Evolutionary conservation across 1,139 yeast genomes (phyloP).

Genomic region (Yamadazyma diospyri): DNA sequence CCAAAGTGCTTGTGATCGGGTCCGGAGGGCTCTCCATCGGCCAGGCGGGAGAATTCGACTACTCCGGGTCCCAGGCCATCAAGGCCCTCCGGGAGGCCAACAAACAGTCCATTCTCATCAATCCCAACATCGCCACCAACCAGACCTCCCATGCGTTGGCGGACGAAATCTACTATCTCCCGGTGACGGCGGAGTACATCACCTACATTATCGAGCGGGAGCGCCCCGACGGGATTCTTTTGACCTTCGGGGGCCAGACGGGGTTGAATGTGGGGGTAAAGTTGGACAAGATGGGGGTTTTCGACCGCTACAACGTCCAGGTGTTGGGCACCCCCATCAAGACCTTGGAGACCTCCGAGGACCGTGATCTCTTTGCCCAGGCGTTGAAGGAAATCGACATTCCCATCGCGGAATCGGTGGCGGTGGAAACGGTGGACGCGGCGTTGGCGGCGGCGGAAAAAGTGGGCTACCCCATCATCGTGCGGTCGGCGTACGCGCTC

Average conservation of each 20-base stretch:
- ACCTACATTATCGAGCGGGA: conserved; percentile 93
- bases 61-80: conserved; percentile 96
- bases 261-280: conserved; percentile 95
- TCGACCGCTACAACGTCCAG: conserved; percentile 85
- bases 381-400: conserved; percentile 91
- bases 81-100: conserved; percentile 92
- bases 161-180: conserved; percentile 90
- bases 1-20: conserved; percentile 88
- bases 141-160: conserved; percentile 96
- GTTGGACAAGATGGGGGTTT: conserved; percentile 88
- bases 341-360: conserved; percentile 94
- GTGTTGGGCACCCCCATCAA: conserved; percentile 96
- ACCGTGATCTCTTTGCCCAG: conserved; percentile 91
- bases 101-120: conserved; percentile 80
- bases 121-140: conserved; percentile 96
- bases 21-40: conserved; percentile 98
- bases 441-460: conserved; percentile 82
- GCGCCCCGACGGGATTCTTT: conserved; percentile 89
- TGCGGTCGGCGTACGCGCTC: conserved; percentile 93
- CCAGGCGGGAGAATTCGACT: conserved; percentile 99
- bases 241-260: conserved; percentile 98
- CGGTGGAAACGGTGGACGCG: conserved; percentile 90
- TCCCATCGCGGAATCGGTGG: conserved; percentile 95
- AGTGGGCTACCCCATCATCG: conserved; percentile 95
- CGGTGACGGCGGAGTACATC: conserved; percentile 95